phyloP scores from a whole-genome alignment of 2,329 filamentous ascomycete genomes.

The Neurospora sp. region DNA sequence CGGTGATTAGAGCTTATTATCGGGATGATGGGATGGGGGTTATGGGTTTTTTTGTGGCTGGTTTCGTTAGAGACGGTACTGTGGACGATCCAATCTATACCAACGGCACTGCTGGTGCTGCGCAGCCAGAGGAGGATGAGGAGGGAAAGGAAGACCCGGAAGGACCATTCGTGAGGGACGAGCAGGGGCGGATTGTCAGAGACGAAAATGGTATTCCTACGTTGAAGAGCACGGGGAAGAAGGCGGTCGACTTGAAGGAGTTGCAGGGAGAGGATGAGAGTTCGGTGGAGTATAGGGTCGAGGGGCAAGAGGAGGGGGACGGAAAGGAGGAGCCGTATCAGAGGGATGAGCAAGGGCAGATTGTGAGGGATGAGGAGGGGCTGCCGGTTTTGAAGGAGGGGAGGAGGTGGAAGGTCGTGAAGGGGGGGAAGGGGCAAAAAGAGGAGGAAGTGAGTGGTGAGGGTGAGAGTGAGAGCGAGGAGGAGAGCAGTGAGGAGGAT shows the following conservation, averaged over 20 bases:
- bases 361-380: neutral
- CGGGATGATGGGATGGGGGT: constrained; percentile 74
- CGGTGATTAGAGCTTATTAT: constrained; percentile 65
- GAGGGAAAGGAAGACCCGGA: constrained; percentile 12
- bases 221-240: constrained; percentile 17
- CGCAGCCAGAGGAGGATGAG: neutral
- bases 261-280: neutral
- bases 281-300: neutral
- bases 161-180: constrained; percentile 22
- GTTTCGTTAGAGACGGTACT: constrained; percentile 46
- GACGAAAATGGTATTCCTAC: constrained; percentile 23
- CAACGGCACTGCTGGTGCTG: neutral
- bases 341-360: neutral
- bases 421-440: neutral
- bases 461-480: neutral
- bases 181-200: constrained; percentile 21
- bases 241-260: constrained; percentile 6
- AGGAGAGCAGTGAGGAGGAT: neutral
- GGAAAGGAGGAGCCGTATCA: neutral
- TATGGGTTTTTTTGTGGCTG: constrained; percentile 95
- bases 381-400: neutral
- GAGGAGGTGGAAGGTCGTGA: neutral
- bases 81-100: constrained; percentile 1
- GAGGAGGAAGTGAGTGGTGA: neutral
- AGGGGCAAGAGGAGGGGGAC: neutral